Conservation (phyloP, 768 basidiomycete species). For the Suillus variegatus region DNA sequence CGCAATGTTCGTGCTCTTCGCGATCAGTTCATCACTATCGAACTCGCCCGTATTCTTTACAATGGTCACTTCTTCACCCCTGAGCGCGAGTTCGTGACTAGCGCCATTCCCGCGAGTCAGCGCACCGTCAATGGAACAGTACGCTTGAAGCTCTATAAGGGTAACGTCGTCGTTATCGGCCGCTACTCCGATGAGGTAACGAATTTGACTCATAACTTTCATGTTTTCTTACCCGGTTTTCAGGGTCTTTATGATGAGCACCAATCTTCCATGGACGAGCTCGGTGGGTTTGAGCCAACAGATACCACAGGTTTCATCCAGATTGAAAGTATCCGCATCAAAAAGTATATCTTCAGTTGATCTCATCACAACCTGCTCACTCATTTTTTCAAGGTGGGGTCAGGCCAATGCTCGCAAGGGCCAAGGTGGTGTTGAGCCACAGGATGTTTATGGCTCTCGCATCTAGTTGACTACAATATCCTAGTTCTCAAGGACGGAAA, state of each 20-base stretch:
- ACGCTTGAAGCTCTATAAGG: constrained; percentile 90
- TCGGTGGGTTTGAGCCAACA: constrained; percentile 96
- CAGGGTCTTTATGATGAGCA: constrained; percentile 94
- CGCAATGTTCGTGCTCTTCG: constrained; percentile 93
- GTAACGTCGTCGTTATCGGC: constrained; percentile 93
- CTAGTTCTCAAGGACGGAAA: neutral
- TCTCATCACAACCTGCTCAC: constrained; percentile 1
- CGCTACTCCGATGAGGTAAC: constrained; percentile 83
- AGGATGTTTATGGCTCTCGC: constrained; percentile 34
- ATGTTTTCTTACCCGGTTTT: neutral
- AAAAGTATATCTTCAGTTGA: constrained; percentile 65
- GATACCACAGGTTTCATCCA: constrained; percentile 86
- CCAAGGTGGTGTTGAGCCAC: constrained; percentile 71
- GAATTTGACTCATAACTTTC: constrained; percentile 5
- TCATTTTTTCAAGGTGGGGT: constrained; percentile 62
- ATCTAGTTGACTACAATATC: neutral
- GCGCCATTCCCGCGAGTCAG: constrained; percentile 91
- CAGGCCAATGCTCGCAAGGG: constrained; percentile 82
- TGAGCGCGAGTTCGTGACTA: constrained; percentile 92
- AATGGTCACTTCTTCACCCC: constrained; percentile 99
- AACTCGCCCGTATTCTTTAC: constrained; percentile 90
- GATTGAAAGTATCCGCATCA: constrained; percentile 97
- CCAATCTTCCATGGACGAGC: constrained; percentile 97
- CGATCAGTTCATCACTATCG: constrained; percentile 93
- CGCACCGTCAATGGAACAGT: constrained; percentile 95